Percentiles rank a stretch among this genome's conserved stretches.
These are phyloP conservation scores for Ceratocystis eucalypticola DNA, from an alignment of 2,329 filamentous ascomycete species.

Conservation along the genomic window DNA sequence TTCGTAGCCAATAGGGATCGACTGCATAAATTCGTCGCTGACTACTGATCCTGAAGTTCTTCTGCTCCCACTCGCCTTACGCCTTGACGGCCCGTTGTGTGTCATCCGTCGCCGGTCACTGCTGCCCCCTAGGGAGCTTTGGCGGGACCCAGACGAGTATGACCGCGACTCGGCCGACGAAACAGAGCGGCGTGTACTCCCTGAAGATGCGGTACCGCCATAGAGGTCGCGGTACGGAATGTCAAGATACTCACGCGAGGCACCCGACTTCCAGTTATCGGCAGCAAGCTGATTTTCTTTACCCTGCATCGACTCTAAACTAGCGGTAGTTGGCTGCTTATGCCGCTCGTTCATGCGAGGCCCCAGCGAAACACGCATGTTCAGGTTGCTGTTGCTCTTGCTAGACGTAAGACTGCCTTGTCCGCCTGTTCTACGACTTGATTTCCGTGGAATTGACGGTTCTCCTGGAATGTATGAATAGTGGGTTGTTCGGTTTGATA, in stretches of 20 bases:
- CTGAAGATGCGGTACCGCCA: background rate
- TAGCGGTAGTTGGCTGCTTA: constrained; percentile 7
- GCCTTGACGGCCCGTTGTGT: constrained; percentile 3
- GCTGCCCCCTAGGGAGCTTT: constrained; percentile 2
- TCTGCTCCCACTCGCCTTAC: constrained; percentile 11
- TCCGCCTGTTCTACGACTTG: constrained; percentile 4
- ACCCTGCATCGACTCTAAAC: constrained; percentile 13
- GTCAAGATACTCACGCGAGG: constrained; percentile 12
- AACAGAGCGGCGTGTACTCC: constrained; percentile 8
- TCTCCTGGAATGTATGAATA: constrained; percentile 12
- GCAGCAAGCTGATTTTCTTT: constrained; percentile 15
- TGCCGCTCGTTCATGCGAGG: constrained; percentile 3
- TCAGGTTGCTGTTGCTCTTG: constrained; percentile 9
- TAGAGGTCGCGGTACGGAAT: constrained; percentile 18
- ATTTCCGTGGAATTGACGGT: constrained; percentile 6
- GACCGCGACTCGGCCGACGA: background rate
- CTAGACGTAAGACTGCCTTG: constrained; percentile 2
- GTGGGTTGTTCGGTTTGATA: background rate
- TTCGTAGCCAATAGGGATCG: constrained; percentile 17
- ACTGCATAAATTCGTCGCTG: constrained; percentile 17
- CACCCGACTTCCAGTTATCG: constrained; percentile 15
- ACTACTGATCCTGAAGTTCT: constrained; percentile 10
- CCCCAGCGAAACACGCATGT: constrained; percentile 5
- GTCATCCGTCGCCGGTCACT: constrained; percentile 6
- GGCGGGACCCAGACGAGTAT: constrained; percentile 8